These are phyloP conservation scores for Leptographium wingfieldii DNA, from an alignment of 2,329 filamentous ascomycete genomes.

Conservation along the genomic window DNA sequence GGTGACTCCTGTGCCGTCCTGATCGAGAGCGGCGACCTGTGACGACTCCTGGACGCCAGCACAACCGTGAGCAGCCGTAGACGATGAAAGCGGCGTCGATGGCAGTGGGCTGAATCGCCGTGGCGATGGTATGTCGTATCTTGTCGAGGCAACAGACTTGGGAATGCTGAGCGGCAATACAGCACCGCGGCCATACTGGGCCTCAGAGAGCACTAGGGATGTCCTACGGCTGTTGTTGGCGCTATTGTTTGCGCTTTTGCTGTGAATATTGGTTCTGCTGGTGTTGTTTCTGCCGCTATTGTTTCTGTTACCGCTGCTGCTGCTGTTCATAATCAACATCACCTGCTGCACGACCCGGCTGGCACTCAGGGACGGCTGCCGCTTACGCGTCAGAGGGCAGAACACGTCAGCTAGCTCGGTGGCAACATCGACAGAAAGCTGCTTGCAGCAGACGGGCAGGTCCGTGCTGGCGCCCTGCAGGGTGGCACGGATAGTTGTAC, in stretches of 20 bases:
- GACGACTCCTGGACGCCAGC: neutral
- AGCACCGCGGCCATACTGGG: neutral
- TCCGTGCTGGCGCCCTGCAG: constrained; percentile 8
- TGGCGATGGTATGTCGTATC: neutral
- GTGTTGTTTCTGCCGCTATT: neutral
- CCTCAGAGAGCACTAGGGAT: neutral
- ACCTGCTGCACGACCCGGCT: constrained; percentile 34
- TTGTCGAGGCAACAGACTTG: neutral
- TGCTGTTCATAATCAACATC: constrained; percentile 19
- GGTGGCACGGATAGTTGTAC: constrained; percentile 6
- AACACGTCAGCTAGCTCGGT: constrained; percentile 35
- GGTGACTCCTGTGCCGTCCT: neutral
- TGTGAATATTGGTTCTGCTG: neutral
- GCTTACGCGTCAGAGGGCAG: constrained; percentile 33
- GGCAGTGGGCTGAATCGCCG: neutral
- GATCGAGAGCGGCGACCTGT: neutral
- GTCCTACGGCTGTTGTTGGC: neutral
- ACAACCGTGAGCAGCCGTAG: neutral
- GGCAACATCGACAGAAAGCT: constrained; percentile 32
- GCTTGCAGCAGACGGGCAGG: constrained; percentile 33
- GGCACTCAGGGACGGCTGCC: constrained; percentile 25
- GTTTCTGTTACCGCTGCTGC: neutral
- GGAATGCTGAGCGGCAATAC: neutral
- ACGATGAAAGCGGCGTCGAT: neutral
- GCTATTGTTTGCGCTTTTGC: neutral